These are phyloP conservation scores for Cladosporium cucumerinum DNA, from an alignment of 2,329 filamentous ascomycete species.

Conservation along the genomic window DNA sequence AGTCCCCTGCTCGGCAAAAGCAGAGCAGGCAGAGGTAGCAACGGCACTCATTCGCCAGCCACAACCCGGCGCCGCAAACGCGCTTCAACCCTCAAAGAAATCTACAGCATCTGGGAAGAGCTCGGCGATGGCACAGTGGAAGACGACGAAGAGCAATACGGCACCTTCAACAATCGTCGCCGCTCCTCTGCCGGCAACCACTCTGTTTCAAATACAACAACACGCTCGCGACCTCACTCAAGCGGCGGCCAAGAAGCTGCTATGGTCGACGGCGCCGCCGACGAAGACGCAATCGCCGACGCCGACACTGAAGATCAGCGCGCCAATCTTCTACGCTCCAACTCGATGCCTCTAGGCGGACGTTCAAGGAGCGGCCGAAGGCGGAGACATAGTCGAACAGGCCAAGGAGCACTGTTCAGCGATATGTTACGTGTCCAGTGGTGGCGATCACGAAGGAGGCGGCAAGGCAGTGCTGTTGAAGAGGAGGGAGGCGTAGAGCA, in stretches of 20 bases:
- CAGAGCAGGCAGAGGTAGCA: constrained; percentile 9
- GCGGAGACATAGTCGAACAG: constrained; percentile 21
- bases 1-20: constrained; percentile 20
- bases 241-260: constrained; percentile 13
- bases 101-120: constrained; percentile 34
- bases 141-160: constrained; percentile 20
- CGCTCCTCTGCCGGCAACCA: constrained; percentile 10
- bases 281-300: neutral
- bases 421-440: constrained; percentile 31
- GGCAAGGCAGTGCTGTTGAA: neutral
- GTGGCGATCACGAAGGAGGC: constrained; percentile 26
- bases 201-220: constrained; percentile 18
- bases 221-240: constrained; percentile 20
- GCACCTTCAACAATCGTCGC: constrained; percentile 22
- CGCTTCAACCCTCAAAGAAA: constrained; percentile 33
- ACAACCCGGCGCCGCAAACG: constrained; percentile 27
- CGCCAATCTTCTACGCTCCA: neutral
- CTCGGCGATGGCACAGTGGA: constrained; percentile 26
- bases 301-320: constrained; percentile 13
- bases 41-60: constrained; percentile 17
- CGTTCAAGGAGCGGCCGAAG: constrained; percentile 10
- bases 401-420: constrained; percentile 31
- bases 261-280: neutral
- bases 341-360: neutral
- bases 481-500: neutral